These are phyloP conservation scores for Coleophoma crateriformis DNA, from an alignment of 2,329 filamentous ascomycete genomes.

Conservation along the genomic window DNA sequence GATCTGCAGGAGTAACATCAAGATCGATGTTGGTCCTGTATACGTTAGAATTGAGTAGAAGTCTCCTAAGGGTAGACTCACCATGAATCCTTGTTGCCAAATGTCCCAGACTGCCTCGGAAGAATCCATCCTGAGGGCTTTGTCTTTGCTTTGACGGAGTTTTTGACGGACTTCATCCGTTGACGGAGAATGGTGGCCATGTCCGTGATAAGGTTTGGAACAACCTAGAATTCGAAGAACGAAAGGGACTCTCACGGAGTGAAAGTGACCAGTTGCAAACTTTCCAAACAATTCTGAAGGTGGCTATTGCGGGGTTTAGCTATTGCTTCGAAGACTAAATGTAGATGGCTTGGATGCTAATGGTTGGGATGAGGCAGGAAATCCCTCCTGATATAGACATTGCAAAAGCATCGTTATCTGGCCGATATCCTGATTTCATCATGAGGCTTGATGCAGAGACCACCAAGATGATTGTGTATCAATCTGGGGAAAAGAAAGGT, in stretches of 20 bases:
- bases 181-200: slow-evolving; percentile 11
- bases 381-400: too few species aligned
- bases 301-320: too few species aligned
- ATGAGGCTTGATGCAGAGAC: too few species aligned
- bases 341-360: too few species aligned
- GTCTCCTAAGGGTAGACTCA: slow-evolving; percentile 4
- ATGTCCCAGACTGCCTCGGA: slow-evolving; percentile 30
- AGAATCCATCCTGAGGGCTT: slow-evolving; percentile 33
- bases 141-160: slow-evolving; percentile 27
- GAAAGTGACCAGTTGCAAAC: too few species aligned
- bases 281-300: too few species aligned
- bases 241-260: neutral
- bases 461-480: too few species aligned
- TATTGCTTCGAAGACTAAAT: too few species aligned
- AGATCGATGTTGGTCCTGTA: slow-evolving; percentile 37
- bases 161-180: slow-evolving; percentile 25
- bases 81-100: slow-evolving; percentile 31
- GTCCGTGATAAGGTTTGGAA: neutral
- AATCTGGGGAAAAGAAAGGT: too few species aligned
- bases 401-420: too few species aligned
- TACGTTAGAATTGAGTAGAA: neutral
- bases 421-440: too few species aligned
- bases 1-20: slow-evolving; percentile 37
- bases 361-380: too few species aligned
- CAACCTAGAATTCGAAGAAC: neutral